phyloP scores from a whole-genome alignment of 2,329 filamentous ascomycete genomes.

The Diatrype stigma region DNA sequence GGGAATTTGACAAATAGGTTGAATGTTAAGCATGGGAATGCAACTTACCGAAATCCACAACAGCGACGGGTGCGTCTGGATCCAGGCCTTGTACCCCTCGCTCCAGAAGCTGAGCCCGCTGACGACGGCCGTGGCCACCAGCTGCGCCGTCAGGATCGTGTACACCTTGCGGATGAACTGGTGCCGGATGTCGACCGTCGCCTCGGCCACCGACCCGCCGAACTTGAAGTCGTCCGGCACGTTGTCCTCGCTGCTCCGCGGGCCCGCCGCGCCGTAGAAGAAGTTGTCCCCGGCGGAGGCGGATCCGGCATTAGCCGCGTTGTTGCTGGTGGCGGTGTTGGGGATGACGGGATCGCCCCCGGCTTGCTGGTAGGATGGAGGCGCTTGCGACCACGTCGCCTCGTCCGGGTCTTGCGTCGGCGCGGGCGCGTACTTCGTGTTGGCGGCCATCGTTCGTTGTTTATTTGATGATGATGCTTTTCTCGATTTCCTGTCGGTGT shows the following conservation, averaged over 20 bases:
- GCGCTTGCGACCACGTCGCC: constrained; percentile 60
- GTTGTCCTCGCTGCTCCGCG: constrained; percentile 82
- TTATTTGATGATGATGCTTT: background rate
- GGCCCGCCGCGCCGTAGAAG: constrained; percentile 53
- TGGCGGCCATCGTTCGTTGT: constrained; percentile 58
- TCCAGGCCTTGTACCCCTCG: constrained; percentile 74
- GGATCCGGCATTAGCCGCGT: too few relatives aligned
- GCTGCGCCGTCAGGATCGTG: constrained; percentile 92
- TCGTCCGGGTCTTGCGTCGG: constrained; percentile 84
- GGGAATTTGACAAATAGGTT: background rate
- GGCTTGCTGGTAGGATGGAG: constrained; percentile 66
- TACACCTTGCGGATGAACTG: constrained; percentile 98
- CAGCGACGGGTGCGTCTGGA: constrained; percentile 76
- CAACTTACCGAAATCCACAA: constrained; percentile 73
- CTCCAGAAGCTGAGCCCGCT: constrained; percentile 85
- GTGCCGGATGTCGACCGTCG: constrained; percentile 92
- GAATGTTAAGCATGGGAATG: background rate
- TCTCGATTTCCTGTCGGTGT: too few relatives aligned
- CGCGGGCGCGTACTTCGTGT: constrained; percentile 77
- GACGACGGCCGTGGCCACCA: constrained; percentile 77
- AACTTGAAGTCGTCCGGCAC: constrained; percentile 99
- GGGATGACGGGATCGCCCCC: constrained; percentile 38
- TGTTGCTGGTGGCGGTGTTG: constrained; percentile 40
- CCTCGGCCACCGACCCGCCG: constrained; percentile 88
- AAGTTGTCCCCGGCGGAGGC: constrained; percentile 36